Base-by-base conservation (phyloP, 2,329 filamentous ascomycete genomes). In the Botrytis sinoallii region DNA sequence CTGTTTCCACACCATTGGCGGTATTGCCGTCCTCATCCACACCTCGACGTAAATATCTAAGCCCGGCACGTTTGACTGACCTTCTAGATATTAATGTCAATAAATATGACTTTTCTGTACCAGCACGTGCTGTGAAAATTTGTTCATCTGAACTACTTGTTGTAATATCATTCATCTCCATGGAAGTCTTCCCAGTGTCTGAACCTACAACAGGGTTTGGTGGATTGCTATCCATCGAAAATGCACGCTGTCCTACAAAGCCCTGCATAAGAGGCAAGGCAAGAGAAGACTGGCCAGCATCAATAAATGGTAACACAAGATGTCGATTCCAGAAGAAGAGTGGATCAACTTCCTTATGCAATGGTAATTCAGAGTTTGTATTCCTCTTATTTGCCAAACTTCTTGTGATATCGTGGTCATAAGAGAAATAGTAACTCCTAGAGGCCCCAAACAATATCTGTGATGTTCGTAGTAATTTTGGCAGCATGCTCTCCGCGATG, bases 51-150 rank as follows among this genome's bases (percentile, higher is more conserved):
- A 98, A 86, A 82, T 99, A 99, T 71, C 96, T 90, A 42, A 98
- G 84, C 3, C 96, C 96, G 32, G 95, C 94, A 60, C 96, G 89
- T 79, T 95, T 93, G 35, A 92, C 89, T 1, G 94, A 97, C 44
- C 96, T 88, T 70, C 96, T 89, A n/a, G 95, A 98, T 70, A 99
- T 92, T 25, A 99, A 79, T 0, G 95, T 98, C n/a, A 98, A 86
- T 42, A 97, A 84, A 78, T 77, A 81, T 25, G 73, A 42, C 48
- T 77, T 79, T 25, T 76, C 66, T 40, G 77, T 75, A 57, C 71
- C 68, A 52, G 74, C 61, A 42, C 69, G 48, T 40, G 66, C 75
- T 70, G 44, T 76, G 44, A 70, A 70, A 59, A 57, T 75, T 74
- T 65, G 52, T n/a, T 42, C 52, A 48, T 63, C 71, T 12, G 79